These are phyloP conservation scores for Dryas octopetala DNA, from an alignment of 306 rosid species.

Conservation along the genomic window DNA sequence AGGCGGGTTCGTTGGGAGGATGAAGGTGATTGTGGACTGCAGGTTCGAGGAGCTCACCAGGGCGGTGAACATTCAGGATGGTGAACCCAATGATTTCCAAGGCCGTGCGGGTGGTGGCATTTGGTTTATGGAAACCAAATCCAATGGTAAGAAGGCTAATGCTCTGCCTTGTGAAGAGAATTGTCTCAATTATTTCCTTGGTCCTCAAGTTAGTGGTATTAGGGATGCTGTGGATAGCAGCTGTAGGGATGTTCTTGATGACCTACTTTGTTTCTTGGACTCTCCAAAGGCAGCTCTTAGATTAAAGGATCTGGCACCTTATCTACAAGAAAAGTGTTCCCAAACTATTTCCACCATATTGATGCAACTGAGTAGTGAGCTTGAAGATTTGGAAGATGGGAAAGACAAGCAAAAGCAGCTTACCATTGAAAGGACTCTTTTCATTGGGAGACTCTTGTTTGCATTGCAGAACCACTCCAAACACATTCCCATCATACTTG, in stretches of 20 bases:
- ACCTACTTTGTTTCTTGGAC: conserved; percentile 79
- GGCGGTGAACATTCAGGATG: conserved; percentile 44
- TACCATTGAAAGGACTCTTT: conserved; percentile 76
- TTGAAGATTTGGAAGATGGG: conserved; percentile 57
- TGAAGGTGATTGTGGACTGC: conserved; percentile 63
- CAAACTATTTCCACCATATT: conserved; percentile 63
- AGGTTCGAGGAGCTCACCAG: conserved; percentile 57
- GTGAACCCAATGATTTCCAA: conserved; percentile 41
- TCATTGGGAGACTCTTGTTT: conserved; percentile 87
- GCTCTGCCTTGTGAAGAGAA: conserved; percentile 49
- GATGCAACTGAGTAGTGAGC: conserved; percentile 57
- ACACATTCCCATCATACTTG: conserved; percentile 83
- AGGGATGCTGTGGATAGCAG: conserved; percentile 79
- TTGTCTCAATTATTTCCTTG: conserved; percentile 83
- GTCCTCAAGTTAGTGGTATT: conserved; percentile 74
- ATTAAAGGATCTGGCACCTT: conserved; percentile 69
- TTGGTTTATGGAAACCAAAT: conserved; percentile 75
- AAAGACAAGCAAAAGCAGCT: conserved; percentile 38
- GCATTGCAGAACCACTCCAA: conserved; percentile 84
- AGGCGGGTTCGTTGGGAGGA: conserved; percentile 70
- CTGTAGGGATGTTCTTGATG: conserved; percentile 76
- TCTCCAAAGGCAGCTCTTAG: conserved; percentile 89
- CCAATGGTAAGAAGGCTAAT: conserved; percentile 49
- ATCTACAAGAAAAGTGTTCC: conserved; percentile 76
- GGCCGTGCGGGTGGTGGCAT: conserved; percentile 67